A percentile compares a stretch with the other conserved stretches of the same genome.
These are phyloP conservation scores for Pichia terricola DNA, from an alignment of 1,139 yeast species.

Conservation along the genomic window DNA sequence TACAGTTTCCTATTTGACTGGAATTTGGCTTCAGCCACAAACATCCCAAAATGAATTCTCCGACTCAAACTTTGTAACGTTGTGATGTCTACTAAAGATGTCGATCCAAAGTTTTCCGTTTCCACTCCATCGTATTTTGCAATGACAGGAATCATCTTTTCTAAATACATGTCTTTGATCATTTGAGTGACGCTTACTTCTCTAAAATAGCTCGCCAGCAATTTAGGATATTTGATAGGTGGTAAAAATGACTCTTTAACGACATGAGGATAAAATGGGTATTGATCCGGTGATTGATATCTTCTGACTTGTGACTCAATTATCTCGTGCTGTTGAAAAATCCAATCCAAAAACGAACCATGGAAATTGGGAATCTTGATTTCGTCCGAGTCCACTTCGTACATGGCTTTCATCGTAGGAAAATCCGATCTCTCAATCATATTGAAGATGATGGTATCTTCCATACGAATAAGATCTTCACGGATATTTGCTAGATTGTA, in stretches of 20 bases:
- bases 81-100: constrained; percentile 77
- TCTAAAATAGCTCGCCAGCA: constrained; percentile 63
- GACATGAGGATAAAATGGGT: constrained; percentile 75
- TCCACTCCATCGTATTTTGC: constrained; percentile 68
- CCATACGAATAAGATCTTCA: constrained; percentile 81
- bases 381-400: constrained; percentile 45
- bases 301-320: constrained; percentile 81
- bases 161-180: constrained; percentile 58
- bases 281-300: constrained; percentile 90
- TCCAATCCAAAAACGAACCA: constrained; percentile 85
- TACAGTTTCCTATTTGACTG: constrained; percentile 56
- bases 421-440: constrained; percentile 91
- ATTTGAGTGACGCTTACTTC: constrained; percentile 69
- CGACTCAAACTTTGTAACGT: constrained; percentile 84
- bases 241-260: constrained; percentile 69
- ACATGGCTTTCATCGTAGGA: constrained; percentile 65
- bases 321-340: constrained; percentile 64
- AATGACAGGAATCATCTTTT: constrained; percentile 63
- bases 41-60: constrained; percentile 92
- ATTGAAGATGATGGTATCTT: constrained; percentile 87
- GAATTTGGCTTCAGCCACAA: constrained; percentile 93
- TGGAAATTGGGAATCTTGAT: constrained; percentile 52
- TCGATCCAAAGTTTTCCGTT: constrained; percentile 79
- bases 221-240: constrained; percentile 64
- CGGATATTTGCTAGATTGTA: constrained; percentile 76